Evolutionary conservation across 2,329 filamentous ascomycete genomes (phyloP).

Genomic region (Sclerotinia subarctica): DNA sequence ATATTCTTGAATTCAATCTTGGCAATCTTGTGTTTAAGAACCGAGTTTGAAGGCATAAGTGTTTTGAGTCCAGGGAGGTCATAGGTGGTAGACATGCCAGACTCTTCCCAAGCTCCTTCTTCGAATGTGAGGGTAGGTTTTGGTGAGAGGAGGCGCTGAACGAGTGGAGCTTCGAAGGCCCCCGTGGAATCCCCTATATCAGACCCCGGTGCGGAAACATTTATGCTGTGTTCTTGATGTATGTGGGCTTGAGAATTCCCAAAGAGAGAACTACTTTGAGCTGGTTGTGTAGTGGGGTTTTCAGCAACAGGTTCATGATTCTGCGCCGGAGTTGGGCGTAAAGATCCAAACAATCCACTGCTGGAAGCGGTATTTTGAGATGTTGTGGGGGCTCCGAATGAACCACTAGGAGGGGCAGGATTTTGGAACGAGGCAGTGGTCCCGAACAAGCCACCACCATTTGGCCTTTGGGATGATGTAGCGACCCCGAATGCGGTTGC

Average conservation of each 20-base stretch:
- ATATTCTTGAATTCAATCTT: constrained; percentile 51
- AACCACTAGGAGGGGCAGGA: neutral
- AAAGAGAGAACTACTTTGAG: neutral
- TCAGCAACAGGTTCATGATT: neutral
- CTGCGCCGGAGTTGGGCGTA: neutral
- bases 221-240: neutral
- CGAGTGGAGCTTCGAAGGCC: constrained; percentile 1
- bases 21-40: constrained; percentile 58
- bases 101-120: constrained; percentile 56
- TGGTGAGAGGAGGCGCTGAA: constrained; percentile 19
- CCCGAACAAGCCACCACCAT: neutral
- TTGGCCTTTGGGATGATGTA: neutral
- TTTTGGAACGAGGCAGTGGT: neutral
- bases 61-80: constrained; percentile 58
- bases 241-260: neutral
- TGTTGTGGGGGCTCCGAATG: neutral
- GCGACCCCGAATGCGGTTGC: neutral
- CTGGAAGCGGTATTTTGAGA: neutral
- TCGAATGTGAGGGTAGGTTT: constrained; percentile 43
- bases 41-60: constrained; percentile 48
- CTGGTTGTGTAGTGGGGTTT: neutral
- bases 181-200: neutral
- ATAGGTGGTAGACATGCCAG: constrained; percentile 56
- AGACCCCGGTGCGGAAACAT: neutral
- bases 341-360: neutral